These are phyloP conservation scores for Corchorus capsularis DNA, from an alignment of 345 rosid species.

Conservation along the genomic window DNA sequence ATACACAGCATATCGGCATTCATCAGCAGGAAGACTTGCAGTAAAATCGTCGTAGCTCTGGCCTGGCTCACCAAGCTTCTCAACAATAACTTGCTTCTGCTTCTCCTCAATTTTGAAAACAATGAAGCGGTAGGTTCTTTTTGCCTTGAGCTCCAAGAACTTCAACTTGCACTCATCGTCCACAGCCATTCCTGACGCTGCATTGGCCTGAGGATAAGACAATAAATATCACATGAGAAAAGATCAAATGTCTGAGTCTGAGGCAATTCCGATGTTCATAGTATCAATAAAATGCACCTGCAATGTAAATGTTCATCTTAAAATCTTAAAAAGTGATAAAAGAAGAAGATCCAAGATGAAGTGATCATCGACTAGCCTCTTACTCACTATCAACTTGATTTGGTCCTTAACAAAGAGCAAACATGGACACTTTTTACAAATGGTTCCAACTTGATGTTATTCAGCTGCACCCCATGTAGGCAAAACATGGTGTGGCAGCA, in stretches of 20 bases:
- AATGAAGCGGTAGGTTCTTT: conserved; percentile 55
- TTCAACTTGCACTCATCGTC: conserved; percentile 67
- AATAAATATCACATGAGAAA: not conserved
- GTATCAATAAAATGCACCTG: not conserved
- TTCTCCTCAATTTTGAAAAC: conserved; percentile 64
- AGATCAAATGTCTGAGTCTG: conserved; percentile 4
- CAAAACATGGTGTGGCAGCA: not conserved
- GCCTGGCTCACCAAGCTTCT: conserved; percentile 58
- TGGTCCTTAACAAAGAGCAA: not conserved
- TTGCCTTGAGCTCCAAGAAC: conserved; percentile 63
- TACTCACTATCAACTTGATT: not conserved
- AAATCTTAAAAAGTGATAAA: not conserved
- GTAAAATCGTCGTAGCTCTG: conserved; percentile 54
- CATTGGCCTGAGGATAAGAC: conserved; percentile 45
- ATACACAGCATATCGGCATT: conserved; percentile 65
- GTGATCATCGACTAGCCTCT: not conserved
- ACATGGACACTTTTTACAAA: not conserved
- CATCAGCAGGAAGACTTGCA: conserved; percentile 60
- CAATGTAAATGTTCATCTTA: not conserved
- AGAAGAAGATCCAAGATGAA: not conserved
- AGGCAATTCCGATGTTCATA: not conserved
- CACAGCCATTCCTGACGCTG: conserved; percentile 71
- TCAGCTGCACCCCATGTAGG: not conserved
- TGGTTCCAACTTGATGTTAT: not conserved
- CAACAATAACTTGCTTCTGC: conserved; percentile 62